Conservation (phyloP, 2,329 filamentous ascomycete genomes). For the Eutypella sp. region DNA sequence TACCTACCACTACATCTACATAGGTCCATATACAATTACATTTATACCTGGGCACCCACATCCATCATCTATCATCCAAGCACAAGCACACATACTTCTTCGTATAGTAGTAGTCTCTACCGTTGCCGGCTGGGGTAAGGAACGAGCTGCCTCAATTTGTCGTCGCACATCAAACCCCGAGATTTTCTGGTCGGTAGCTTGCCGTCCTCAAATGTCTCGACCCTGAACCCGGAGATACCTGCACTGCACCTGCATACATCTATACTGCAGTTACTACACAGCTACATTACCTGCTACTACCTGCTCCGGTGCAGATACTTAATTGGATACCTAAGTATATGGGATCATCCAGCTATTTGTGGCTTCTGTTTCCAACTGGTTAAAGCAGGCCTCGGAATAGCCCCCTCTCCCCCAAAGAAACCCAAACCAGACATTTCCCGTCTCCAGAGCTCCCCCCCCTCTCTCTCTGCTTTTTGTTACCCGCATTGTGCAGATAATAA, state of each 20-base stretch:
- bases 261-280: slow-evolving; percentile 23
- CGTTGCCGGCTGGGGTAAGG: slow-evolving; percentile 8
- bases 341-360: background rate
- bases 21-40: no score
- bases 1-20: no score
- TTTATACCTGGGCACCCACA: no score
- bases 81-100: no score
- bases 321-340: no score
- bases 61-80: no score
- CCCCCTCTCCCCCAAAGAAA: no score
- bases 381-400: no score
- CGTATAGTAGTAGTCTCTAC: no score
- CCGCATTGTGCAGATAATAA: background rate
- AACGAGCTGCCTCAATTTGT: slow-evolving; percentile 15
- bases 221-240: slow-evolving; percentile 9
- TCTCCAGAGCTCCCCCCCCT: no score
- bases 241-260: no score
- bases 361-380: background rate
- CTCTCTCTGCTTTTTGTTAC: background rate
- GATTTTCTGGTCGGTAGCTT: slow-evolving; percentile 14
- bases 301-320: background rate
- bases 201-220: slow-evolving; percentile 10
- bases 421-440: no score
- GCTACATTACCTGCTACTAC: slow-evolving; percentile 12
- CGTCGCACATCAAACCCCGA: slow-evolving; percentile 10